Percentiles rank a stretch among this genome's conserved stretches.
phyloP scores from a whole-genome alignment of 208 protist genomes.

The Acanthamoeba healyi region DNA sequence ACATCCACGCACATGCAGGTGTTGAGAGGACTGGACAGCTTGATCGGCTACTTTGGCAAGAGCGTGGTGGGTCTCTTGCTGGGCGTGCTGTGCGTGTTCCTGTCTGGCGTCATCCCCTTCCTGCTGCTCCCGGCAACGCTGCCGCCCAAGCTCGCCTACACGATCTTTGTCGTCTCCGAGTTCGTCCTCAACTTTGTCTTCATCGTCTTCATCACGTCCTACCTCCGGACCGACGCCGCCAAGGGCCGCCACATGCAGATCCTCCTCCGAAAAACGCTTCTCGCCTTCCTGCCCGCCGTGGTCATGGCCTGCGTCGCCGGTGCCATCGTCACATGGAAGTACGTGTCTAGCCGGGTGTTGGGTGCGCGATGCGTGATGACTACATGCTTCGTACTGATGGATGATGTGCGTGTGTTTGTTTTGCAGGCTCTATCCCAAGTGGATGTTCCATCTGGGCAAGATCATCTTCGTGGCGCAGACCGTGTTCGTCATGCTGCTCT shows the following conservation, averaged over 20 bases:
- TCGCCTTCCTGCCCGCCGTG: slow-evolving; percentile 16
- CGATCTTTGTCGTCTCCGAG: slow-evolving; percentile 31
- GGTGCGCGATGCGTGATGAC: too few relatives aligned
- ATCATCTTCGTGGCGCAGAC: slow-evolving; percentile 29
- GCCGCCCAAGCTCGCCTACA: slow-evolving; percentile 48
- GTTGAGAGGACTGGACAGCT: background rate
- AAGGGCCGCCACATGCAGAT: background rate
- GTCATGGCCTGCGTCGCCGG: background rate
- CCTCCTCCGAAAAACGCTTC: background rate
- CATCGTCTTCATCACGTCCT: slow-evolving; percentile 30
- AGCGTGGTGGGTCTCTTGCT: background rate
- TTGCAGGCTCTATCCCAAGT: slow-evolving; percentile 53
- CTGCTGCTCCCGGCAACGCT: slow-evolving; percentile 29
- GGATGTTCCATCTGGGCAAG: slow-evolving; percentile 69
- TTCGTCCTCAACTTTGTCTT: slow-evolving; percentile 54
- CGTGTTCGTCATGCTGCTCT: slow-evolving; percentile 18
- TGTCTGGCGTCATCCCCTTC: slow-evolving; percentile 38
- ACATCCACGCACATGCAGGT: background rate
- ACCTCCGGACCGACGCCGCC: background rate
- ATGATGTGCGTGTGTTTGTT: background rate
- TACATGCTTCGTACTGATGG: background rate
- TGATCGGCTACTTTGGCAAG: slow-evolving; percentile 32
- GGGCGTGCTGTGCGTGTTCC: slow-evolving; percentile 41
- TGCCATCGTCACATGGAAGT: background rate
- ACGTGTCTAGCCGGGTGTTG: too few relatives aligned